These are phyloP conservation scores for Lunasporangiospora selenospora DNA, from an alignment of 192 early-diverging fungal genomes.

Conservation along the genomic window DNA sequence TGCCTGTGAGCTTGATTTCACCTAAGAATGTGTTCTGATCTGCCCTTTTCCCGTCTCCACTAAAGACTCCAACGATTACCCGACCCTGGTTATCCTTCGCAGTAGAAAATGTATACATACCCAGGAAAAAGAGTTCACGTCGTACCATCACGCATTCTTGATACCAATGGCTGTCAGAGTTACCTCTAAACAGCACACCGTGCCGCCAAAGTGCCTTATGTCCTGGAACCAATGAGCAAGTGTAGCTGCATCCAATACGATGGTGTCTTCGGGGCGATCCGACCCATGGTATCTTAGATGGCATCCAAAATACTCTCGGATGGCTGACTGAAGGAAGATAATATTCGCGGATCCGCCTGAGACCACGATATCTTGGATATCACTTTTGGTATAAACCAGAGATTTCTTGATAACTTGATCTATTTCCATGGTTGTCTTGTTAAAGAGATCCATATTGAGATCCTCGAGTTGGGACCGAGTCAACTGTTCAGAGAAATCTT, in stretches of 20 bases:
- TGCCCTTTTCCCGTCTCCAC: constrained; percentile 90
- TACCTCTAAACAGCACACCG: constrained; percentile 55
- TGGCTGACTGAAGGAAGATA: constrained; percentile 81
- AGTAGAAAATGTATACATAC: constrained; percentile 93
- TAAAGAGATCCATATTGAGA: constrained; percentile 85
- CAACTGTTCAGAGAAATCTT: constrained; percentile 80
- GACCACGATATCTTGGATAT: constrained; percentile 86
- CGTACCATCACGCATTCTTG: constrained; percentile 92
- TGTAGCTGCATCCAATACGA: constrained; percentile 84
- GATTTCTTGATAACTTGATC: constrained; percentile 86
- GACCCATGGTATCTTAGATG: constrained; percentile 85
- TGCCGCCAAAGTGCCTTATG: constrained; percentile 31
- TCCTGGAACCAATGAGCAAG: constrained; percentile 53
- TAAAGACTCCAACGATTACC: constrained; percentile 92
- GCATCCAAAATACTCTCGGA: constrained; percentile 84
- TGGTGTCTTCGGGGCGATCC: constrained; percentile 81
- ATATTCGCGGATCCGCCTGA: constrained; percentile 90
- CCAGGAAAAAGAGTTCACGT: constrained; percentile 94
- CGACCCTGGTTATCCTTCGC: constrained; percentile 92
- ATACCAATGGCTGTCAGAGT: constrained; percentile 79
- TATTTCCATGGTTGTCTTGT: constrained; percentile 82
- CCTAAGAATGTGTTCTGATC: constrained; percentile 93
- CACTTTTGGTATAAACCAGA: constrained; percentile 64
- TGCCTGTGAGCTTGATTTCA: constrained; percentile 90
- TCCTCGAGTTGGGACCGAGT: constrained; percentile 91